These are phyloP conservation scores for Meyerozyma smithsonii DNA, from an alignment of 1,139 yeast species.

Conservation along the genomic window DNA sequence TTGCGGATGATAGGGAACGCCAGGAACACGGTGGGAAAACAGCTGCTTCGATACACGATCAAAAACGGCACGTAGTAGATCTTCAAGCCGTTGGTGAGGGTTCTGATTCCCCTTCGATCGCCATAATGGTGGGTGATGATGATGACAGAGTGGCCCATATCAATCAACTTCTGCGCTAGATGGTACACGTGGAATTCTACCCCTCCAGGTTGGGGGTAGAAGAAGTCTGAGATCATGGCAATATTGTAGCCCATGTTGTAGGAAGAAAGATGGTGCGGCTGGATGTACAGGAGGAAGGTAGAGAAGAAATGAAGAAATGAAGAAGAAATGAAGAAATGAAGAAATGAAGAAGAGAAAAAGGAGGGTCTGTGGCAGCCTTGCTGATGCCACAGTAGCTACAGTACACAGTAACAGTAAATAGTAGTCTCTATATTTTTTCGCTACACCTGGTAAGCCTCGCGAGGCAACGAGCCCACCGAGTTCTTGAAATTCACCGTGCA, in stretches of 20 bases:
- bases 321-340: no score
- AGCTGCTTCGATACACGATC: conserved; percentile 74
- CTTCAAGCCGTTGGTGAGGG: conserved; percentile 82
- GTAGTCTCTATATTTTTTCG: not conserved
- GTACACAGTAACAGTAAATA: not conserved
- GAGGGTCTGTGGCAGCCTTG: no score
- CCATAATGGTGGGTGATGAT: conserved; percentile 88
- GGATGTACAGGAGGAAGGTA: not conserved
- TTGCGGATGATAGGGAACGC: conserved; percentile 83
- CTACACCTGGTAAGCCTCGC: conserved; percentile 30
- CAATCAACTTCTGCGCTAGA: conserved; percentile 66
- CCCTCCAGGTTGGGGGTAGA: conserved; percentile 98
- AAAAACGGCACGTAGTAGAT: conserved; percentile 87
- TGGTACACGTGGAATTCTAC: conserved; percentile 95
- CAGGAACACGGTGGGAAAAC: conserved; percentile 86
- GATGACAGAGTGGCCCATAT: conserved; percentile 86
- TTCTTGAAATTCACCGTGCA: conserved; percentile 71
- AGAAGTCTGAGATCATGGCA: conserved; percentile 93
- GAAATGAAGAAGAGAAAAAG: no score
- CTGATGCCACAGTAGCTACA: no score
- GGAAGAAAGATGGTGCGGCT: not conserved
- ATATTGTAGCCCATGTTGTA: conserved; percentile 25
- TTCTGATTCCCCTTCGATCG: conserved; percentile 74
- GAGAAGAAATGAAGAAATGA: not conserved
- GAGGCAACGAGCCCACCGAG: conserved; percentile 45